Conservation (phyloP, 352 stramenopile genomes). For the Lagenidium giganteum region DNA sequence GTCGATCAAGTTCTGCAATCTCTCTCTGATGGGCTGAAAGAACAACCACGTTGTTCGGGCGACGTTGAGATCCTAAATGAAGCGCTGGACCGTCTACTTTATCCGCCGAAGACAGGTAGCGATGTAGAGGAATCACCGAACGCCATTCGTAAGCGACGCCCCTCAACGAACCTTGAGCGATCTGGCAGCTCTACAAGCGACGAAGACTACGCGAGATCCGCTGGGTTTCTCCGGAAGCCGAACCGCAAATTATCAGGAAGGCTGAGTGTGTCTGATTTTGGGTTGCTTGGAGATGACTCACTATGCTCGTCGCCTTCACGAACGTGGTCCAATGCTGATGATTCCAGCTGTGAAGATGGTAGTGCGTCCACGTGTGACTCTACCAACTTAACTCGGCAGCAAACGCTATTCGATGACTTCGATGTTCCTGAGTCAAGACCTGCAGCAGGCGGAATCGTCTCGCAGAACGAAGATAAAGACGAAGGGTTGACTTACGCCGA, state of each 20-base stretch:
- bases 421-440: constrained; percentile 30
- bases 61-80: constrained; percentile 11
- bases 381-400: no score
- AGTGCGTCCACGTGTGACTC: no score
- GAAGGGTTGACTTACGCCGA: constrained; percentile 66
- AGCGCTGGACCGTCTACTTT: constrained; percentile 45
- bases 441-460: no score
- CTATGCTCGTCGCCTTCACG: no score
- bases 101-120: constrained; percentile 11
- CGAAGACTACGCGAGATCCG: constrained; percentile 56
- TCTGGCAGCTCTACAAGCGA: constrained; percentile 50
- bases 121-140: no score
- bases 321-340: no score
- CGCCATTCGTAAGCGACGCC: no score
- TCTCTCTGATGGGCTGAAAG: constrained; percentile 23
- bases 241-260: constrained; percentile 51
- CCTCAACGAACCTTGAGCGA: constrained; percentile 32
- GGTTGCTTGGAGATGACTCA: constrained; percentile 46
- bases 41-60: no score
- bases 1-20: constrained; percentile 31
- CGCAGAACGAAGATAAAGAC: constrained; percentile 18
- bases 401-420: constrained; percentile 58
- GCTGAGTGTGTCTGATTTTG: constrained; percentile 75
- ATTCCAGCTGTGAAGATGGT: no score
- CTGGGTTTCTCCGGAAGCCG: constrained; percentile 57